Evolutionary conservation across 305 asterid genomes (phyloP).

Genomic region (Rubia tinctorum): DNA sequence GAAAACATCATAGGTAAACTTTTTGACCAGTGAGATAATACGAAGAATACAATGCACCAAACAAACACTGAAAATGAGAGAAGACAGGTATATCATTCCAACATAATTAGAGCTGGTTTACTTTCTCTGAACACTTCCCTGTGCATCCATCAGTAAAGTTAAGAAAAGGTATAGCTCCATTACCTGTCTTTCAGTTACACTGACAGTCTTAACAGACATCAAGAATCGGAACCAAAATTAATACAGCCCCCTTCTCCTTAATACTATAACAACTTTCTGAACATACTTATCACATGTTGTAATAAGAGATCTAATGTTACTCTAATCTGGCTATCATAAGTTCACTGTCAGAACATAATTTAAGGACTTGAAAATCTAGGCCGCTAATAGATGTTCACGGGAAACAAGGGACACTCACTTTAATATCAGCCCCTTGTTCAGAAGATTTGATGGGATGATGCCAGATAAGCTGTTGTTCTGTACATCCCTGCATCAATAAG

Average conservation of each 20-base stretch:
- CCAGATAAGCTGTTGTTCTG: constrained; percentile 82
- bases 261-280: not conserved
- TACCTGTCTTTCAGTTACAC: not conserved
- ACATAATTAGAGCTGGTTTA: not conserved
- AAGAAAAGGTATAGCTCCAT: not conserved
- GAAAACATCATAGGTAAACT: not conserved
- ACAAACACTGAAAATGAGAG: not conserved
- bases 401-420: constrained; percentile 54
- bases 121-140: not conserved
- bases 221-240: not conserved
- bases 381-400: not conserved
- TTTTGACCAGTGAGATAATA: not conserved
- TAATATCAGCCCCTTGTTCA: constrained; percentile 49
- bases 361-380: not conserved
- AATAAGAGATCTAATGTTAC: not conserved
- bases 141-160: not conserved
- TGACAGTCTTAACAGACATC: not conserved
- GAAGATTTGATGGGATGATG: constrained; percentile 66
- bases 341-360: not conserved
- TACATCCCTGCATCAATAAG: constrained; percentile 57
- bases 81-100: not conserved
- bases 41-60: not conserved
- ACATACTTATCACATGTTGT: not conserved
- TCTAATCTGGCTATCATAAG: not conserved
- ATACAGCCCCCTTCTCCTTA: not conserved